These are phyloP conservation scores for Paradendryphiella salina DNA, from an alignment of 2,329 filamentous ascomycete genomes.

Conservation along the genomic window DNA sequence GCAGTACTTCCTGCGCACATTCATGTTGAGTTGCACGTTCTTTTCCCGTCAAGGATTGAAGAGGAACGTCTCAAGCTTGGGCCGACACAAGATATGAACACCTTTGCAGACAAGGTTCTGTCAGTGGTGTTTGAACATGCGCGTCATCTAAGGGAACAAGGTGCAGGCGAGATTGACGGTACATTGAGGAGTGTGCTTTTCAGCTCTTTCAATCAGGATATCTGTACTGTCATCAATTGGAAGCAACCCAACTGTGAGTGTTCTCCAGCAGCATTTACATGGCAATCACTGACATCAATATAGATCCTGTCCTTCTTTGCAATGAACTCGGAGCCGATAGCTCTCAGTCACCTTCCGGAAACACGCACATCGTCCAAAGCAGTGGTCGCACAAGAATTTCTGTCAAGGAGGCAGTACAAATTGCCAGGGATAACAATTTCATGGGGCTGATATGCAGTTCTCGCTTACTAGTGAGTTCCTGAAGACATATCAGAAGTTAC, in stretches of 20 bases:
- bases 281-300: constrained; percentile 14
- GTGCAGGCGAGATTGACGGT: constrained; percentile 58
- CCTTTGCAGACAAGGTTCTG: constrained; percentile 80
- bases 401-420: constrained; percentile 91
- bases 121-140: constrained; percentile 90
- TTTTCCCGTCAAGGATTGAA: constrained; percentile 79
- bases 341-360: constrained; percentile 38
- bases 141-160: constrained; percentile 65
- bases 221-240: constrained; percentile 97
- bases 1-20: constrained; percentile 74
- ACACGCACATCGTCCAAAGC: constrained; percentile 53
- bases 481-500: not conserved
- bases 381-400: constrained; percentile 77
- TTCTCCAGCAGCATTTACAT: not conserved
- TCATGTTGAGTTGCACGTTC: constrained; percentile 87
- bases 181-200: constrained; percentile 87
- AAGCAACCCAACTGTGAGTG: constrained; percentile 90
- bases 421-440: constrained; percentile 94
- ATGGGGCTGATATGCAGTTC: constrained; percentile 96
- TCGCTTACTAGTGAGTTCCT: constrained; percentile 71
- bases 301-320: constrained; percentile 87
- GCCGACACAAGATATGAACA: constrained; percentile 80
- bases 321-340: constrained; percentile 80
- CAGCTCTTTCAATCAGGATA: constrained; percentile 84
- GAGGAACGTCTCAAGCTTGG: constrained; percentile 71